A percentile compares a stretch with the other conserved stretches of the same genome.
Evolutionary conservation across 208 protist genomes (phyloP).

Genomic region (Leishmania arabica): DNA sequence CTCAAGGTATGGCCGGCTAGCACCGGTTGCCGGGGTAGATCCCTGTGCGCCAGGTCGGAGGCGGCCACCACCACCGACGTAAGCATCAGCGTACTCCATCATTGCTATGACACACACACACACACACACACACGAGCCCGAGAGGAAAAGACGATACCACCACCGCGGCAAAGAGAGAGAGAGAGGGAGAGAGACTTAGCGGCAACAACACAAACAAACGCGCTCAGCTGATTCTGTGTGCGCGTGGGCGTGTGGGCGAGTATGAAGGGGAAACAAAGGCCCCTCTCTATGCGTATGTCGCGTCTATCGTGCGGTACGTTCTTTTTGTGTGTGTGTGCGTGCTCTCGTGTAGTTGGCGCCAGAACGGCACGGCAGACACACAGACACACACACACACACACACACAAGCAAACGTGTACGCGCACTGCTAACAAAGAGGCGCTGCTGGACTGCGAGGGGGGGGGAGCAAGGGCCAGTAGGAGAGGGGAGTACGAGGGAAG

Average conservation of each 20-base stretch:
- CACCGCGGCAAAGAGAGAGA: background rate
- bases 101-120: background rate
- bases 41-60: conserved; percentile 3
- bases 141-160: background rate
- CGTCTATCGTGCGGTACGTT: background rate
- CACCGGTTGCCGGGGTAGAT: background rate
- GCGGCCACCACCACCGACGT: conserved; percentile 5
- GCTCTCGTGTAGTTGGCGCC: too few relatives aligned
- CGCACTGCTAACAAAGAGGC: background rate
- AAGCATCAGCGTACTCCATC: conserved; percentile 8
- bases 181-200: background rate
- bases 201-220: background rate
- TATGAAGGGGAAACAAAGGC: background rate
- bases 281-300: background rate
- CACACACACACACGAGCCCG: background rate
- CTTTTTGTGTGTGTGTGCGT: background rate
- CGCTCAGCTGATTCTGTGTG: background rate
- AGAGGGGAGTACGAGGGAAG: background rate
- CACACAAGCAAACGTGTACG: background rate
- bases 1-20: background rate
- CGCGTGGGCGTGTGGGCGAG: background rate
- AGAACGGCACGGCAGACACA: background rate
- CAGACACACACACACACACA: background rate
- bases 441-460: background rate
- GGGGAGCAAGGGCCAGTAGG: background rate